Evolutionary conservation across 2,329 filamentous ascomycete species (phyloP), one percentile per base, ranked within the genome.

Genomic region (Bimuria novae-zelandiae): DNA sequence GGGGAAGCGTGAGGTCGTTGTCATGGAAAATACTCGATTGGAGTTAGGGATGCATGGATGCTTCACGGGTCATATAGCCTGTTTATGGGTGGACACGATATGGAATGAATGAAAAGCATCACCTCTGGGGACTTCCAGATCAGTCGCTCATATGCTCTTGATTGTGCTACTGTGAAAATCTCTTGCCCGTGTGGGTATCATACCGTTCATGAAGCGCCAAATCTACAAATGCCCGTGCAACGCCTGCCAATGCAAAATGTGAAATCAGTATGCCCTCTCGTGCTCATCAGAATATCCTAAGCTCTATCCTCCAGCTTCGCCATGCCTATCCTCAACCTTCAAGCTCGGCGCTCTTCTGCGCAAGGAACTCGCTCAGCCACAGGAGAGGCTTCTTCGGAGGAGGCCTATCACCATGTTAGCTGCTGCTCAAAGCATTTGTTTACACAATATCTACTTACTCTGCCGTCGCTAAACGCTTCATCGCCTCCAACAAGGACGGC

Each of bases 341-440:
- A 25, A 80, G 65, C 66, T 81, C 79, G 41, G 65, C 70, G 64
- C 79, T 81, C 62, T 76, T 76, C 57, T 75, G 67, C 49, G 71
- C 73, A 57, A 81, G 59, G 62, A 77, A 81, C 45, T 81, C 77
- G 16, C 75, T 72, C 50, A 81, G 62, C 72, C 75, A 81, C 58
- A 76, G 73, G 51, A 81, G 57, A 51, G 79, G 79, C 63, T 81
- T 81, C 57, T 81, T 78, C 0, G 79, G n/a, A n/a, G n/a, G n/a
- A n/a, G n/a, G 79, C 57, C 68, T 71, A 49, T 30, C n/a, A 27
- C 12, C 27, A 17, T 19, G 16, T 37, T 35, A 23, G 22, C 42
- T n/a, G 21, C 12, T n/a, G n/a, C n/a, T n/a, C n/a, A n/a, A n/a
- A n/a, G n/a, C n/a, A n/a, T n/a, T n/a, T n/a, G n/a, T n/a, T n/a